Conservation (phyloP, 768 basidiomycete species). For the Mycena albidolilacea region DNA sequence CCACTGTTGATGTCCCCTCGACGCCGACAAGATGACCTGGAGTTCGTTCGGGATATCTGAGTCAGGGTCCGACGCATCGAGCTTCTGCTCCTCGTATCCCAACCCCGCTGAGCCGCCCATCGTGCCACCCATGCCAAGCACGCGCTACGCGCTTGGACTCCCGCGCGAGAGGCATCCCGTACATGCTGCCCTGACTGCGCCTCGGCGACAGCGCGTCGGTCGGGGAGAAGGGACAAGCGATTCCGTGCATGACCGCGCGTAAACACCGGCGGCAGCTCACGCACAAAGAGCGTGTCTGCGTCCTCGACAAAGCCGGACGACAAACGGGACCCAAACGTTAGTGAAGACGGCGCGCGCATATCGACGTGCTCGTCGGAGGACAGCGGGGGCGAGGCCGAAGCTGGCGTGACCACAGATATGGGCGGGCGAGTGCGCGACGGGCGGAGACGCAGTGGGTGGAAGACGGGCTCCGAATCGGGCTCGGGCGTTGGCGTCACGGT, state of each 20-base stretch:
- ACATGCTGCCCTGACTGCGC: constrained; percentile 42
- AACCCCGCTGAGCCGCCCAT: constrained; percentile 73
- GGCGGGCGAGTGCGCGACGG: constrained; percentile 37
- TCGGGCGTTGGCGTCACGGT: constrained; percentile 72
- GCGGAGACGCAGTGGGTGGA: constrained; percentile 64
- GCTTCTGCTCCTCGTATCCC: constrained; percentile 57
- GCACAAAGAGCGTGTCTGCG: constrained; percentile 3
- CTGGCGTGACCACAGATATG: constrained; percentile 14
- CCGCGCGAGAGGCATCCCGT: constrained; percentile 57
- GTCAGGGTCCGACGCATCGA: constrained; percentile 75
- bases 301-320: constrained; percentile 42
- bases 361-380: constrained; percentile 40
- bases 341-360: constrained; percentile 56
- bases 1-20: constrained; percentile 53
- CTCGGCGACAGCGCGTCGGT: constrained; percentile 38
- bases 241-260: constrained; percentile 47
- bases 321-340: constrained; percentile 54
- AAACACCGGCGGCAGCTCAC: constrained; percentile 51
- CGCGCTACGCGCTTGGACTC: constrained; percentile 60
- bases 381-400: constrained; percentile 42
- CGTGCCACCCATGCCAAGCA: constrained; percentile 76
- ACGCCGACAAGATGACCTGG: constrained; percentile 66
- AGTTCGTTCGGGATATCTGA: constrained; percentile 87
- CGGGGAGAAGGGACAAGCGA: constrained; percentile 44
- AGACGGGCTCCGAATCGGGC: constrained; percentile 69